Percentiles rank a stretch among this genome's conserved stretches.
Evolutionary conservation across 1,284 basidiomycete species (phyloP).

Genomic region (Stereum hirsutum): DNA sequence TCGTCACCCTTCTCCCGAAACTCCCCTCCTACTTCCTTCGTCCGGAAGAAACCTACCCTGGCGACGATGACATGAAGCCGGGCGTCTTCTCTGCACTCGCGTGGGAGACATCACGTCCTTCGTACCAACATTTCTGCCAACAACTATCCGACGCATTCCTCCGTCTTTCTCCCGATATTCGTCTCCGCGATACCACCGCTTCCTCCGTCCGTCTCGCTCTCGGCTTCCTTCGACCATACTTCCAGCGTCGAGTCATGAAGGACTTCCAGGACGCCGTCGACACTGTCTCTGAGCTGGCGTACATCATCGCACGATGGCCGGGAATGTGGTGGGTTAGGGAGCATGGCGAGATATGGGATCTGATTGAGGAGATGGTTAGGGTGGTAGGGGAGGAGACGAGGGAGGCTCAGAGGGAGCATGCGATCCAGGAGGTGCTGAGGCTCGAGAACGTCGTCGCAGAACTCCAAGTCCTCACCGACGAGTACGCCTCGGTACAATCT

Average conservation of each 20-base stretch:
- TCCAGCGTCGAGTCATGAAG: slow-evolving; percentile 39
- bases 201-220: slow-evolving; percentile 59
- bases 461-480: slow-evolving; percentile 33
- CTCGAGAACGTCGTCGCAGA: slow-evolving; percentile 41
- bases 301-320: slow-evolving; percentile 59
- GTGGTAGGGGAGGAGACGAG: slow-evolving; percentile 56
- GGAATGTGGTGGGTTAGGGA: slow-evolving; percentile 54
- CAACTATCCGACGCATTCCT: slow-evolving; percentile 56
- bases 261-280: slow-evolving; percentile 40
- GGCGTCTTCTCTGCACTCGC: slow-evolving; percentile 38
- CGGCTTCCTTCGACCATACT: slow-evolving; percentile 58
- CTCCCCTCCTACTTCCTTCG: slow-evolving; percentile 64
- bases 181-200: slow-evolving; percentile 53
- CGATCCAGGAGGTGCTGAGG: slow-evolving; percentile 30
- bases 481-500: slow-evolving; percentile 18
- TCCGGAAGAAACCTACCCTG: slow-evolving; percentile 25
- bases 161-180: slow-evolving; percentile 38
- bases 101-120: slow-evolving; percentile 51
- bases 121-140: slow-evolving; percentile 61
- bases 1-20: slow-evolving; percentile 49
- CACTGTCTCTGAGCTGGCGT: slow-evolving; percentile 42
- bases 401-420: slow-evolving; percentile 33
- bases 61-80: slow-evolving; percentile 24
- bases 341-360: slow-evolving; percentile 46
- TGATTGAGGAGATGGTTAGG: slow-evolving; percentile 46